These are phyloP conservation scores for Gremmenia infestans DNA, from an alignment of 2,329 filamentous ascomycete species.

Conservation along the genomic window DNA sequence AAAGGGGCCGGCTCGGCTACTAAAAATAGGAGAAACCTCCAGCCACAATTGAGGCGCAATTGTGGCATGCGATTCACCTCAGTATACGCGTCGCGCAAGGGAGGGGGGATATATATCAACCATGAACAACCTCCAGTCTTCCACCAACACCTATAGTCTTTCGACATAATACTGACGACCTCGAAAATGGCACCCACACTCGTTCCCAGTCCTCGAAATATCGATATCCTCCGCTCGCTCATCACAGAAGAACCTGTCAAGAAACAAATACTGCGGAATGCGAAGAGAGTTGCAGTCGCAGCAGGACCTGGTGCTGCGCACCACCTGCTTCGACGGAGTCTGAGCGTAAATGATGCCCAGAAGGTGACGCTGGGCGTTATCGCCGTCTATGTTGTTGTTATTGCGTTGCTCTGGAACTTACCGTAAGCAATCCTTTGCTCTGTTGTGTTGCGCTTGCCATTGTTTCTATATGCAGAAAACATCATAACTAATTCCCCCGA, in stretches of 20 bases:
- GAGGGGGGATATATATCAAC: too few relatives aligned
- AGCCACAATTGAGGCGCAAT: too few relatives aligned
- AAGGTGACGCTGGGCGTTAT: slow-evolving; percentile 67
- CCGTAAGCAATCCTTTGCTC: slow-evolving; percentile 35
- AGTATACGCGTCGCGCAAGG: too few relatives aligned
- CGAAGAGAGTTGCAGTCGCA: slow-evolving; percentile 10
- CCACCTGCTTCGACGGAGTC: slow-evolving; percentile 15
- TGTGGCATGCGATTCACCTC: too few relatives aligned
- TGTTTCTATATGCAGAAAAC: too few relatives aligned
- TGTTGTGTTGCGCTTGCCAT: too few relatives aligned
- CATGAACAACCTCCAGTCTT: too few relatives aligned
- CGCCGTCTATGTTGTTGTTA: slow-evolving; percentile 64
- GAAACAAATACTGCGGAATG: background rate
- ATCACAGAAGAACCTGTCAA: slow-evolving; percentile 1
- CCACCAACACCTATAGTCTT: too few relatives aligned
- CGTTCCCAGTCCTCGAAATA: background rate
- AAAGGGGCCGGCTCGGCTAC: too few relatives aligned
- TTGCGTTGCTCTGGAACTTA: slow-evolving; percentile 74
- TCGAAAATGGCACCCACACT: background rate
- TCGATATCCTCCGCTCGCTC: background rate
- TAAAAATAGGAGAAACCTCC: too few relatives aligned
- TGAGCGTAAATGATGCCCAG: slow-evolving; percentile 55
- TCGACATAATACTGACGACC: too few relatives aligned
- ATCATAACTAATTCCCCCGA: too few relatives aligned
- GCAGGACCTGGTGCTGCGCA: slow-evolving; percentile 15